Conservation (phyloP, 352 stramenopile species). For the Pythium oligandrum region DNA sequence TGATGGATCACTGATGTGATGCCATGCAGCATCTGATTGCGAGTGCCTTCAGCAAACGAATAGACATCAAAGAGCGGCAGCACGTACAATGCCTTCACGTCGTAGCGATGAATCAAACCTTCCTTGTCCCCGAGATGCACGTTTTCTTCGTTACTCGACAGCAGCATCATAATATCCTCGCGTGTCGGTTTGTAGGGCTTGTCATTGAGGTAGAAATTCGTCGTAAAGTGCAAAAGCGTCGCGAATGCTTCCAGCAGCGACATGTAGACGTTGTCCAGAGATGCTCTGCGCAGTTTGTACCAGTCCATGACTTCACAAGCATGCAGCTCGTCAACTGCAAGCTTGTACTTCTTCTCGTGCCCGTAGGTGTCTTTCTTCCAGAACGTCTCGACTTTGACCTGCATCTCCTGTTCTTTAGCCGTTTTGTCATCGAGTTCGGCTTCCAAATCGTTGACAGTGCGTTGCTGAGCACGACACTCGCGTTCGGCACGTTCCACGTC, state of each 20-base stretch:
- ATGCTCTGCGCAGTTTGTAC: slow-evolving; percentile 60
- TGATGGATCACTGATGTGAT: slow-evolving; percentile 74
- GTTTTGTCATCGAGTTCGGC: slow-evolving; percentile 37
- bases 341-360: slow-evolving; percentile 60
- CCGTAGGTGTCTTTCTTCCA: slow-evolving; percentile 59
- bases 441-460: slow-evolving; percentile 23
- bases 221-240: slow-evolving; percentile 66
- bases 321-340: slow-evolving; percentile 47
- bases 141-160: slow-evolving; percentile 79
- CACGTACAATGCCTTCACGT: slow-evolving; percentile 73
- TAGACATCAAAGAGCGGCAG: slow-evolving; percentile 79
- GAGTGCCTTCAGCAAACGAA: slow-evolving; percentile 67
- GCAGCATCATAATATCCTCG: slow-evolving; percentile 59
- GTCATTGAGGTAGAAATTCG: slow-evolving; percentile 51
- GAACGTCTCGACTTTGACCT: slow-evolving; percentile 75
- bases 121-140: slow-evolving; percentile 74
- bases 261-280: slow-evolving; percentile 52
- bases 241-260: slow-evolving; percentile 66
- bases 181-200: slow-evolving; percentile 36
- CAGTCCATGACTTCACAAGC: slow-evolving; percentile 60
- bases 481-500: slow-evolving; percentile 42
- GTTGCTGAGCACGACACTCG: slow-evolving; percentile 28
- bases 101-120: slow-evolving; percentile 73
- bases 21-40: slow-evolving; percentile 46
- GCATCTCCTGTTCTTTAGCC: slow-evolving; percentile 59